Base-by-base conservation (phyloP, 1,139 yeast species). In the Geotrichum phurueaensis region DNA sequence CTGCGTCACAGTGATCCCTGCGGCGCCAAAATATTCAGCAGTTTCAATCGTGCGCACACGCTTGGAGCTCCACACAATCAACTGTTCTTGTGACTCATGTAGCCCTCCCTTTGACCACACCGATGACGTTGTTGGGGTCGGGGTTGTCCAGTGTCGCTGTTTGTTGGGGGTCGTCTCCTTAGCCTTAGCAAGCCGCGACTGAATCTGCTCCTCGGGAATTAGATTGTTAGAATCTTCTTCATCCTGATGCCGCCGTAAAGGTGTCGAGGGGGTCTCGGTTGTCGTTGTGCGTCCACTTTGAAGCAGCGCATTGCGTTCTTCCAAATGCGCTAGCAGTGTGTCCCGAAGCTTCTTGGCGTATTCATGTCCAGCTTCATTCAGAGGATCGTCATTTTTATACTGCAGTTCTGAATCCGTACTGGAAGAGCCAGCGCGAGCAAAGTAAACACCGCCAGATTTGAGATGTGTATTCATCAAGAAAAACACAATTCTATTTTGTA, bases 31-130 rank as follows among this genome's bases (percentile, higher is more conserved):
- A 63, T 80, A 83, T 59, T 81, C 79, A 0, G 95, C 91, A 1
- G 96, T 84, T 68, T 91, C 90, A 18, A 86, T 79, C 0, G 97
- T 91, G 69, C 97, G 82, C 67, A 83, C 80, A 63, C 96, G 83
- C 7, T 95, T 91, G 0, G 97, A 92, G 0, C 97, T 89, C 97
- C 98, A 94, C 15, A 94, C 91, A 5, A 84, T 84, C 18, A 55
- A 23, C 27, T 47, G 58, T 29, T 48, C 43, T 25, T 56, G 60
- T 6, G 56, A 58, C 50, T 43, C 23, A 63, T 86, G 65, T 55
- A 73, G 62, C 20, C 69, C 69, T 27, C 31, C 31, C 20, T 70
- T 61, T 56, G 64, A 65, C 58, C 63, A 58, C 12, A 50, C 58
- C 18, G 47, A 57, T 43, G 60, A 60, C n/a, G 50, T 61, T 49